phyloP scores from a whole-genome alignment of 2,329 filamentous ascomycete species.

The Fusarium sp. region DNA sequence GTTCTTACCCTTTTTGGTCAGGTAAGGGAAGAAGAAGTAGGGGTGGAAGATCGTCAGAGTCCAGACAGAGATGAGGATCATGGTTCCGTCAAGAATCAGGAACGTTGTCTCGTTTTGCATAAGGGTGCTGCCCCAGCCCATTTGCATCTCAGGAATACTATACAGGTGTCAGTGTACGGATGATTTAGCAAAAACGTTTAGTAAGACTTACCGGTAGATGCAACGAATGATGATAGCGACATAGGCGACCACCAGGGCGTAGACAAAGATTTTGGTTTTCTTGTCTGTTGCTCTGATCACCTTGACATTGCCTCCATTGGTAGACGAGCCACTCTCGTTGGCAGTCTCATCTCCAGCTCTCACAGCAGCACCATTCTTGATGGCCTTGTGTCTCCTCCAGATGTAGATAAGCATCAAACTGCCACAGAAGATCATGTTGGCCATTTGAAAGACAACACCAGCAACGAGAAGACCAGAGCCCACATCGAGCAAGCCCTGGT shows the following conservation, averaged over 20 bases:
- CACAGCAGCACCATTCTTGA: conserved; percentile 25
- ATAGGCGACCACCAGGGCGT: conserved; percentile 19
- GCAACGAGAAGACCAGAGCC: conserved; percentile 40
- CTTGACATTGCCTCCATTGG: background rate
- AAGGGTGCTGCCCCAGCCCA: conserved; percentile 39
- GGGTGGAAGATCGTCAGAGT: conserved; percentile 37
- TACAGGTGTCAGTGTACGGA: conserved; percentile 1
- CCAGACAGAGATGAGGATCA: conserved; percentile 37
- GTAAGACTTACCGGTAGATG: conserved; percentile 32
- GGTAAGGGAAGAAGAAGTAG: conserved; percentile 34
- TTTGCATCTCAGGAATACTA: conserved; percentile 41
- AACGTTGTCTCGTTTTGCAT: conserved; percentile 43
- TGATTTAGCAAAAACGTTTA: fast-evolving
- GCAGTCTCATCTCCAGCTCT: conserved; percentile 5
- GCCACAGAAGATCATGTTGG: conserved; percentile 45
- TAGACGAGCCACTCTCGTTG: background rate
- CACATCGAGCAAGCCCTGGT: conserved; percentile 29
- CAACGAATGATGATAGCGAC: conserved; percentile 39
- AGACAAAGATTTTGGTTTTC: conserved; percentile 38
- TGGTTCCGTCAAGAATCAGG: conserved; percentile 35
- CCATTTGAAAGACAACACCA: conserved; percentile 43
- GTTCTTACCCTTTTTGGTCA: conserved; percentile 18
- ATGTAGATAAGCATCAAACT: conserved; percentile 41
- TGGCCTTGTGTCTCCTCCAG: conserved; percentile 33
- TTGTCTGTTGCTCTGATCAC: conserved; percentile 28